Percentiles rank a stretch among this genome's conserved stretches.
Evolutionary conservation across 2,329 filamentous ascomycete genomes (phyloP).

Genomic region (Fusarium citri): DNA sequence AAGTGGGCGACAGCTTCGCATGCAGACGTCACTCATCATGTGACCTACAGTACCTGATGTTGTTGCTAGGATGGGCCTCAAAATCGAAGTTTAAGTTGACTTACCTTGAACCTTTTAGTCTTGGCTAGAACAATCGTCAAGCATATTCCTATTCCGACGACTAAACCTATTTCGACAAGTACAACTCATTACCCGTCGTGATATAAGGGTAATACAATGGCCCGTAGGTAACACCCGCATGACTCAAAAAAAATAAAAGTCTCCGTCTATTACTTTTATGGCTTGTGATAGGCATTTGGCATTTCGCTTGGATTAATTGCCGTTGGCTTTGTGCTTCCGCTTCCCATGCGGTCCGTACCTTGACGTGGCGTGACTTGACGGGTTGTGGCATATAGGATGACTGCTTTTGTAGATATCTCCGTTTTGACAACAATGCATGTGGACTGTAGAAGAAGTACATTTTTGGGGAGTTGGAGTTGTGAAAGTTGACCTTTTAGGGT

Average conservation of each 20-base stretch:
- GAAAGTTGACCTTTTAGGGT: background rate
- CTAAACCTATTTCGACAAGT: background rate
- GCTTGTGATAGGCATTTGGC: background rate
- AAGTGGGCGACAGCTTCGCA: conserved; percentile 36
- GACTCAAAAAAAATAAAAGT: conserved; percentile 16
- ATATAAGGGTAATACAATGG: background rate
- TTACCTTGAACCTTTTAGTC: background rate
- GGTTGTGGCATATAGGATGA: conserved; percentile 6
- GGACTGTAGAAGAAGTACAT: too few relatives aligned
- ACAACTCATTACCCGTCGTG: background rate
- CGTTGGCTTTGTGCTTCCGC: conserved; percentile 22
- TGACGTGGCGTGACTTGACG: conserved; percentile 15
- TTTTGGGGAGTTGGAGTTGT: background rate
- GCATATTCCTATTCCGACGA: background rate
- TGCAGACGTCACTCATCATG: conserved; percentile 44
- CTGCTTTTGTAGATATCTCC: conserved; percentile 11
- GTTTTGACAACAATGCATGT: background rate
- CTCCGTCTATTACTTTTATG: conserved; percentile 15
- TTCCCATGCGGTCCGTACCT: conserved; percentile 11
- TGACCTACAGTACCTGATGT: conserved; percentile 19
- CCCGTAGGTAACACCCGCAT: conserved; percentile 14
- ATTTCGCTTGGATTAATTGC: conserved; percentile 27
- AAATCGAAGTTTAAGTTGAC: background rate
- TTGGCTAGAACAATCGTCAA: background rate
- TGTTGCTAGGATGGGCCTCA: conserved; percentile 8